Percentiles rank a stretch among this genome's conserved stretches.
Conservation (phyloP, 371 early-diverging fungal species). For the Rhizopus microsporus region DNA sequence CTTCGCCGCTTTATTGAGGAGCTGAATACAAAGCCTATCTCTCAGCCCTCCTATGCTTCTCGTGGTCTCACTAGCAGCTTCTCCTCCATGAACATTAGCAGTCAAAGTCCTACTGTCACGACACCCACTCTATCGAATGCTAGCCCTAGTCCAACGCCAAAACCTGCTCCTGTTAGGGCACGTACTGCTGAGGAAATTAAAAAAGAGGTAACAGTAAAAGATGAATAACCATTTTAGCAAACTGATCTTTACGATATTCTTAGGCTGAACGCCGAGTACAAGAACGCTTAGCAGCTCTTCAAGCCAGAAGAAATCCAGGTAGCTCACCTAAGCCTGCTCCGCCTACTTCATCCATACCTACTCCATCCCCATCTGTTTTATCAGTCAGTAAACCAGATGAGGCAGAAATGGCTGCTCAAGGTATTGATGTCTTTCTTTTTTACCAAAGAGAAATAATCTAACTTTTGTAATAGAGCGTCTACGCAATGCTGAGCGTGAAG, state of each 20-base stretch:
- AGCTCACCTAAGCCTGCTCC: slow-evolving; percentile 23
- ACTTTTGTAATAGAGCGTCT: slow-evolving; percentile 26
- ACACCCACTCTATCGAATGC: slow-evolving; percentile 1
- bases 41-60: slow-evolving; percentile 14
- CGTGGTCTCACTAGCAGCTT: neutral
- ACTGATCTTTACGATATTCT: neutral
- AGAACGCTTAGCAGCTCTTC: slow-evolving; percentile 51
- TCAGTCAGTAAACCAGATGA: slow-evolving; percentile 30
- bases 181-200: slow-evolving; percentile 56
- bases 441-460: neutral
- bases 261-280: slow-evolving; percentile 57
- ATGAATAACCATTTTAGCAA: neutral
- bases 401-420: slow-evolving; percentile 41
- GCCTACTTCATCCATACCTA: slow-evolving; percentile 6
- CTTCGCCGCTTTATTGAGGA: slow-evolving; percentile 49
- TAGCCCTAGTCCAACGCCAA: slow-evolving; percentile 22
- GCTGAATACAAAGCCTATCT: slow-evolving; percentile 25
- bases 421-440: slow-evolving; percentile 19
- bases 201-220: slow-evolving; percentile 35
- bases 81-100: neutral
- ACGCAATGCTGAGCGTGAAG: slow-evolving; percentile 40
- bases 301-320: slow-evolving; percentile 33
- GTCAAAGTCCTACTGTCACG: slow-evolving; percentile 15
- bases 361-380: neutral
- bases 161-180: slow-evolving; percentile 32